Percentiles rank a stretch among this genome's conserved stretches.
phyloP scores from a whole-genome alignment of 179 eudicot species.

The Camellia oleifera region DNA sequence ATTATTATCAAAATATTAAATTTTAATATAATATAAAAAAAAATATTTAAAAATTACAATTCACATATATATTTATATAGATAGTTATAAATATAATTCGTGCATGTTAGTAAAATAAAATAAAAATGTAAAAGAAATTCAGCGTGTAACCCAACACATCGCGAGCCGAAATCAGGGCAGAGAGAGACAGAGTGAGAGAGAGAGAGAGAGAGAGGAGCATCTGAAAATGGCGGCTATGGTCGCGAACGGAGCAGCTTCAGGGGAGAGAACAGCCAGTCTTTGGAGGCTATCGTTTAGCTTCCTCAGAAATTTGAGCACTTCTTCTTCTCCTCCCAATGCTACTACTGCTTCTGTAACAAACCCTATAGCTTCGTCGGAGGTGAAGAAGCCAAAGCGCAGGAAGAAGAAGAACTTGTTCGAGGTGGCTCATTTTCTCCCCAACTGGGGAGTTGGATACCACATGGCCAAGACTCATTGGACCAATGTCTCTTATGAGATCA shows the following conservation, averaged over 20 bases:
- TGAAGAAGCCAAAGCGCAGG: conserved; percentile 41
- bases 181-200: conserved; percentile 1
- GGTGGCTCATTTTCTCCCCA: conserved; percentile 80
- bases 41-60: too few species aligned
- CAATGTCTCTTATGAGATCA: conserved; percentile 75
- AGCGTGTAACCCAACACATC: background rate
- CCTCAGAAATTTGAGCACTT: conserved; percentile 37
- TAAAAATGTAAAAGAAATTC: background rate
- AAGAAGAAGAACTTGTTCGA: conserved; percentile 87
- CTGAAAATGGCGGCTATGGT: conserved; percentile 33
- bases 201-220: background rate
- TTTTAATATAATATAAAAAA: too few species aligned
- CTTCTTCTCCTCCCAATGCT: conserved; percentile 19
- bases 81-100: too few species aligned
- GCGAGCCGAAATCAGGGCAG: background rate
- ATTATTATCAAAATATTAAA: too few species aligned
- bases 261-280: conserved; percentile 24
- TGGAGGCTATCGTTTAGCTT: conserved; percentile 35
- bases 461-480: conserved; percentile 89
- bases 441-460: conserved; percentile 93
- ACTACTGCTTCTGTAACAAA: conserved; percentile 14
- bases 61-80: too few species aligned
- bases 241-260: conserved; percentile 31
- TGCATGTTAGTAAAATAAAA: too few species aligned
- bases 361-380: conserved; percentile 27